phyloP scores from a whole-genome alignment of 306 rosid genomes.

The Luffa aegyptiaca region DNA sequence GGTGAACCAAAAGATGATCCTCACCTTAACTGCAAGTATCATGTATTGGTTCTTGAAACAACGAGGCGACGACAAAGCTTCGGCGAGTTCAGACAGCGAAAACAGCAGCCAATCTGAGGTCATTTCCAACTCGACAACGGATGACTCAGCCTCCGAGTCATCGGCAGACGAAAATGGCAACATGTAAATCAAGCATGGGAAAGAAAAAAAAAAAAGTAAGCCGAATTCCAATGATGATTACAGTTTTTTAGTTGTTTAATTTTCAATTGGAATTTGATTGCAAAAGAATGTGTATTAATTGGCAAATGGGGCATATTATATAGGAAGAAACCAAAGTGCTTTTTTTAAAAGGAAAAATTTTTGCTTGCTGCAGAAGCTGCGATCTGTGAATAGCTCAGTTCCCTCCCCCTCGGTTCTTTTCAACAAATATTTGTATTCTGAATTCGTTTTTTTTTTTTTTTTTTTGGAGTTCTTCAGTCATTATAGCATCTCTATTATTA shows the following conservation, averaged over 20 bases:
- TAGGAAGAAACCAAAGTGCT: not conserved
- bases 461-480: not conserved
- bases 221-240: slow-evolving; percentile 1
- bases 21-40: slow-evolving; percentile 85
- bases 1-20: slow-evolving; percentile 99
- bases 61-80: slow-evolving; percentile 52
- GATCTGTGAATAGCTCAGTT: slow-evolving; percentile 2
- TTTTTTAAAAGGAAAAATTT: not conserved
- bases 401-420: not conserved
- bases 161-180: slow-evolving; percentile 60
- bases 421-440: not conserved
- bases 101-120: slow-evolving; percentile 69
- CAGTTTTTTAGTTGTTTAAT: not conserved
- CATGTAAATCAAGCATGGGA: slow-evolving; percentile 24
- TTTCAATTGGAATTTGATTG: slow-evolving; percentile 11
- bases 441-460: not conserved
- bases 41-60: slow-evolving; percentile 90
- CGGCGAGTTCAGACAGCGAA: slow-evolving; percentile 62
- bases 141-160: slow-evolving; percentile 89
- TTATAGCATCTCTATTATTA: not conserved
- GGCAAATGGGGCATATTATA: not conserved
- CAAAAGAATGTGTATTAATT: not conserved
- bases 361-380: slow-evolving; percentile 5
- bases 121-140: slow-evolving; percentile 63
- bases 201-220: not conserved